Evolutionary conservation across 495 filamentous ascomycete species (phyloP).

Genomic region (Hypomontagnella submonticulosa): DNA sequence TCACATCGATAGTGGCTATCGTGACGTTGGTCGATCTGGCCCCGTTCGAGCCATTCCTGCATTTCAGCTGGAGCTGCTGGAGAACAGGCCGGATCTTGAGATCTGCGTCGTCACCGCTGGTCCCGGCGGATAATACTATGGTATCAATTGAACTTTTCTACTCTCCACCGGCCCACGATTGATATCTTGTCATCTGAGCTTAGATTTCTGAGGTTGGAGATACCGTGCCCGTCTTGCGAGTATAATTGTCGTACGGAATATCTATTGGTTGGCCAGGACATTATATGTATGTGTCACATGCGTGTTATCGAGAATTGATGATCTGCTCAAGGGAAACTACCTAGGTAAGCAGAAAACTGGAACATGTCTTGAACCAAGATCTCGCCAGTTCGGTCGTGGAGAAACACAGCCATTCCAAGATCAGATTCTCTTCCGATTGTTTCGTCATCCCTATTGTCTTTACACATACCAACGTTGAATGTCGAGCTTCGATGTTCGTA

Average conservation of each 20-base stretch:
- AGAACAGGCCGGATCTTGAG: constrained; percentile 16
- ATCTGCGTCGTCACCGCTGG: constrained; percentile 15
- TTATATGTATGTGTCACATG: constrained; percentile 2
- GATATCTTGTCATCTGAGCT: too few relatives aligned
- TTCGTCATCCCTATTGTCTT: constrained; percentile 11
- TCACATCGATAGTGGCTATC: constrained; percentile 31
- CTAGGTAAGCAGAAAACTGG: constrained; percentile 18
- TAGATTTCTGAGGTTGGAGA: not conserved
- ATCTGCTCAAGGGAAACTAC: constrained; percentile 10
- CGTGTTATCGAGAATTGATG: not conserved
- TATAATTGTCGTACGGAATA: not conserved
- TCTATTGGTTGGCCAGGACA: too few relatives aligned
- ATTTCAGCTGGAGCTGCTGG: constrained; percentile 16
- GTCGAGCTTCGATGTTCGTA: too few relatives aligned
- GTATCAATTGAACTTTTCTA: not conserved
- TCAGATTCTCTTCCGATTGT: constrained; percentile 14
- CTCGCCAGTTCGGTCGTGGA: constrained; percentile 18
- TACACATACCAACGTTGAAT: too few relatives aligned
- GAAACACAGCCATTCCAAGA: constrained; percentile 17
- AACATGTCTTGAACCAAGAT: constrained; percentile 28
- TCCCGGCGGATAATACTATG: not conserved
- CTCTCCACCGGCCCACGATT: too few relatives aligned
- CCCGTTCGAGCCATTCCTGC: constrained; percentile 5
- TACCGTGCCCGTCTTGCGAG: not conserved
- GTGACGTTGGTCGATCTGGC: constrained; percentile 26